A percentile compares a stretch with the other conserved stretches of the same genome.
These are phyloP conservation scores for Apiospora arundinis DNA, from an alignment of 2,329 filamentous ascomycete genomes.

Conservation along the genomic window DNA sequence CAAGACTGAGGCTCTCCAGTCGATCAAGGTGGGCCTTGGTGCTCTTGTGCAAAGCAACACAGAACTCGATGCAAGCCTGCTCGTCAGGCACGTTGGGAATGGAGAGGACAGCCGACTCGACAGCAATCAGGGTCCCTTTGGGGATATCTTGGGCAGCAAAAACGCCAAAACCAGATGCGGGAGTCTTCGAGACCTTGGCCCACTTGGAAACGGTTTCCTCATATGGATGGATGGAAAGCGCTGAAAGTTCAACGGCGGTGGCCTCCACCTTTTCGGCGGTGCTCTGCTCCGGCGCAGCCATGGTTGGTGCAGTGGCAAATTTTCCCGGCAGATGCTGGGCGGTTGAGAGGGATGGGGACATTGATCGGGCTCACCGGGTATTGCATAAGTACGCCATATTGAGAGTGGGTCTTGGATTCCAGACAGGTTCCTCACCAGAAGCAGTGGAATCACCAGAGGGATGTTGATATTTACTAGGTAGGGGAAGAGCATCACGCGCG, in stretches of 20 bases:
- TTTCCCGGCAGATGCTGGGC: neutral
- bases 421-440: neutral
- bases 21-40: neutral
- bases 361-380: neutral
- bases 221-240: neutral
- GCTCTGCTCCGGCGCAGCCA: neutral
- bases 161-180: constrained; percentile 23
- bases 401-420: neutral
- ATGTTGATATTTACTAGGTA: neutral
- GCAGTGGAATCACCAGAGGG: neutral
- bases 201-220: neutral
- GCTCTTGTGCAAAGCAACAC: neutral
- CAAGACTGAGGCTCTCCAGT: constrained; percentile 12
- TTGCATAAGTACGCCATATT: neutral
- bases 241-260: neutral
- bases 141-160: constrained; percentile 29
- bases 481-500: neutral
- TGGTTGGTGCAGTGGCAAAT: neutral
- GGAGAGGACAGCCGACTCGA: constrained; percentile 28
- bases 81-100: constrained; percentile 25
- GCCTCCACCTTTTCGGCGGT: neutral
- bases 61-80: constrained; percentile 16
- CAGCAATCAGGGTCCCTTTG: constrained; percentile 29
- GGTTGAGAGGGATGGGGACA: neutral
- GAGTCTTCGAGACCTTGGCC: constrained; percentile 9